Percentiles rank a stretch among this genome's conserved stretches.
Evolutionary conservation across 2,329 filamentous ascomycete species (phyloP).

Genomic region (Alternaria gansuensis): DNA sequence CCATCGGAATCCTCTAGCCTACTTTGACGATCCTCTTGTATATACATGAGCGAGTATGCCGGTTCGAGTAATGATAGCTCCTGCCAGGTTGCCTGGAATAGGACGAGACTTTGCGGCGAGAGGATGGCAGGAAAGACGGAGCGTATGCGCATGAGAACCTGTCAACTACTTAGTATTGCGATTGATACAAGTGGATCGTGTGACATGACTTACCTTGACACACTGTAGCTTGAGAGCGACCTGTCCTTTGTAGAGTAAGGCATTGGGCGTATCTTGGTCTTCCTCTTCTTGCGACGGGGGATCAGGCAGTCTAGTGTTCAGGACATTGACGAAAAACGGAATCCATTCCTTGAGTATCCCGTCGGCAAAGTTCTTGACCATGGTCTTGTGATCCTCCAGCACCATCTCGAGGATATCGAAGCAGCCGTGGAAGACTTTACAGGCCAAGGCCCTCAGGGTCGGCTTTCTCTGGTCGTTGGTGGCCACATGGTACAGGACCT

Average conservation of each 20-base stretch:
- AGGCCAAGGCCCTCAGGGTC: constrained; percentile 80
- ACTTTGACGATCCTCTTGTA: constrained; percentile 84
- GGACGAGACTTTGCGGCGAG: constrained; percentile 78
- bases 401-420: constrained; percentile 98
- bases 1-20: constrained; percentile 88
- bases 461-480: constrained; percentile 77
- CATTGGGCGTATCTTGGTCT: constrained; percentile 61
- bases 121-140: constrained; percentile 82
- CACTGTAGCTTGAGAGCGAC: constrained; percentile 91
- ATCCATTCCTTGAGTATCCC: constrained; percentile 85
- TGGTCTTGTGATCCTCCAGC: constrained; percentile 87
- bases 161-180: constrained; percentile 52
- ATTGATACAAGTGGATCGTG: not conserved
- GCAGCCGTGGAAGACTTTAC: constrained; percentile 88
- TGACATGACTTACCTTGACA: constrained; percentile 69
- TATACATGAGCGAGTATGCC: constrained; percentile 83
- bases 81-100: constrained; percentile 90
- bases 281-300: constrained; percentile 67
- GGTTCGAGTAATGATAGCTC: constrained; percentile 78
- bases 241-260: constrained; percentile 78
- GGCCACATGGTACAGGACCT: constrained; percentile 82
- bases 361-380: constrained; percentile 88
- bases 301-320: constrained; percentile 77
- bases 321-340: constrained; percentile 82
- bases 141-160: constrained; percentile 85